Percentiles rank a stretch among this genome's conserved stretches.
Conservation (phyloP, 2,329 filamentous ascomycete species). For the Botrytis squamosa region DNA sequence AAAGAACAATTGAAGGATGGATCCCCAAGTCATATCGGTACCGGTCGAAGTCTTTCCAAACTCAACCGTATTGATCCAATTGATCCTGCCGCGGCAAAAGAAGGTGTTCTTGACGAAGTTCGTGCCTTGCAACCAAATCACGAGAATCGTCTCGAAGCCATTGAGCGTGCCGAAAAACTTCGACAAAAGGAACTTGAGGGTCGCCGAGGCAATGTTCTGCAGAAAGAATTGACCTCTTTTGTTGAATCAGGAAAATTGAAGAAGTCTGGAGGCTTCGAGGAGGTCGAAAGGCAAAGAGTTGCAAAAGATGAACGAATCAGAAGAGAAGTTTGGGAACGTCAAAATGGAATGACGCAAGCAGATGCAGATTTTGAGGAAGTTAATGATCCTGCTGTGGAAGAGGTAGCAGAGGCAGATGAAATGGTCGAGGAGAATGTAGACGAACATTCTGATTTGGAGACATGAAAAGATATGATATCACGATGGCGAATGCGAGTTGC, state of each 20-base stretch:
- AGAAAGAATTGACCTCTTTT: slow-evolving; percentile 80
- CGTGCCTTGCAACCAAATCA: slow-evolving; percentile 92
- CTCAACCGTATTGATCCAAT: slow-evolving; percentile 52
- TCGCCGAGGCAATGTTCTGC: slow-evolving; percentile 68
- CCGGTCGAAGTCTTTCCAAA: slow-evolving; percentile 56
- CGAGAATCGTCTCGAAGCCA: slow-evolving; percentile 87
- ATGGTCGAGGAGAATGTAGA: background rate
- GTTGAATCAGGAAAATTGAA: slow-evolving; percentile 89
- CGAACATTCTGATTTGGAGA: slow-evolving; percentile 7
- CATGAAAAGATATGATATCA: slow-evolving; percentile 13
- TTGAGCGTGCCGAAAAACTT: slow-evolving; percentile 92
- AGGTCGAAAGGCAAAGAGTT: slow-evolving; percentile 80
- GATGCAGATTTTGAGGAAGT: slow-evolving; percentile 27
- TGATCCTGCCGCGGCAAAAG: slow-evolving; percentile 81
- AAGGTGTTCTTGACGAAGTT: slow-evolving; percentile 88
- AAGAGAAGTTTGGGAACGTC: slow-evolving; percentile 71
- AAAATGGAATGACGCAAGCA: slow-evolving; percentile 51
- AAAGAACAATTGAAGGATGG: slow-evolving; percentile 89
- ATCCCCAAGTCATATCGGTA: slow-evolving; percentile 51
- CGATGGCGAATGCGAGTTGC: background rate
- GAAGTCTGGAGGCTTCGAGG: slow-evolving; percentile 93
- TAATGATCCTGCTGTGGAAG: slow-evolving; percentile 7
- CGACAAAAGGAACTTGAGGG: slow-evolving; percentile 84
- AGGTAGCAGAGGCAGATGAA: slow-evolving; percentile 1
- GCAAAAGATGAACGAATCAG: slow-evolving; percentile 84